These are phyloP conservation scores for Boletus sp. DNA, from an alignment of 768 basidiomycete genomes.

Conservation along the genomic window DNA sequence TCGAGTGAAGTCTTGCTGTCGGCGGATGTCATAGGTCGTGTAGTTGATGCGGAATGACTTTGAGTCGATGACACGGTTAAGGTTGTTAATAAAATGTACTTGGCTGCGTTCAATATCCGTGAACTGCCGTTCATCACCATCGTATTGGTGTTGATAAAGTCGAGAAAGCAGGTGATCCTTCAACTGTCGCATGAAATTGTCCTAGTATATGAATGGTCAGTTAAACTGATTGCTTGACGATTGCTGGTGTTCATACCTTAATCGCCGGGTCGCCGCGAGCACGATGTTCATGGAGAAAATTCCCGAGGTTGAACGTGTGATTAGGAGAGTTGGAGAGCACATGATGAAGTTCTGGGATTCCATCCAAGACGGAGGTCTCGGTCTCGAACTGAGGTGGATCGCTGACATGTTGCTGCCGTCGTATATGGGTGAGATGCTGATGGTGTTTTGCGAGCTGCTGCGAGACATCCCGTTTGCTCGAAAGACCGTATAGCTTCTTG, in stretches of 20 bases:
- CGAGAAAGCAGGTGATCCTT: constrained; percentile 22
- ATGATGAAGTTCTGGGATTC: too few species aligned
- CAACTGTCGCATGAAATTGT: constrained; percentile 15
- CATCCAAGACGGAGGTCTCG: too few species aligned
- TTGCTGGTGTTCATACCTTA: not conserved
- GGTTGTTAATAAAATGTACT: not conserved
- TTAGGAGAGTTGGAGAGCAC: too few species aligned
- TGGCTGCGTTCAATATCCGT: not conserved
- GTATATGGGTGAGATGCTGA: too few species aligned
- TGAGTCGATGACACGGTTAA: not conserved
- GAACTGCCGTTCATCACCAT: not conserved
- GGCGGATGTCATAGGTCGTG: constrained; percentile 21
- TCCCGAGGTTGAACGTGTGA: too few species aligned
- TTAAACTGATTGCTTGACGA: not conserved
- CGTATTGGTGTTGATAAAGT: not conserved
- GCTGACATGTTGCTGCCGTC: too few species aligned
- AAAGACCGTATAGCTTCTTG: too few species aligned
- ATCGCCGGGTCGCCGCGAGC: not conserved
- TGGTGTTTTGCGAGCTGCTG: too few species aligned
- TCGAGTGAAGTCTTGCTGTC: constrained; percentile 8
- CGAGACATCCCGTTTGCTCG: too few species aligned
- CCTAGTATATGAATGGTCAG: not conserved
- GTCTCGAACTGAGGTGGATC: too few species aligned
- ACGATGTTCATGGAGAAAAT: not conserved
- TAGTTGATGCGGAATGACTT: constrained; percentile 3